Percentiles rank a stretch among this genome's conserved stretches.
Evolutionary conservation across 1,284 basidiomycete genomes (phyloP).

Genomic region (Trametes polyzona): DNA sequence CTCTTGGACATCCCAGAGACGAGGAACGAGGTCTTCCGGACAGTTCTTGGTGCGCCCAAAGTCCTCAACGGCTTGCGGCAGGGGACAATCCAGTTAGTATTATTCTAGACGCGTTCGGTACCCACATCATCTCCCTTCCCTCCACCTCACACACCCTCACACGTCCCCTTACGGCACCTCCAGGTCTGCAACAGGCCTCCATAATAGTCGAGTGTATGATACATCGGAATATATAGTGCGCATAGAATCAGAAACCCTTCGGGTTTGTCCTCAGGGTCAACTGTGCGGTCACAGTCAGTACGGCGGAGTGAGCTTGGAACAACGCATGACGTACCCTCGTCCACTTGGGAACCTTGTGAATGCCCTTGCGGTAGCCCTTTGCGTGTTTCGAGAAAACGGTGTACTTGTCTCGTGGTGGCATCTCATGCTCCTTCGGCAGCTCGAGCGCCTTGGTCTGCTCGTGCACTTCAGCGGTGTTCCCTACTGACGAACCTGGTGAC

Average conservation of each 20-base stretch:
- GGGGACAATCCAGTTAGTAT: constrained; percentile 75
- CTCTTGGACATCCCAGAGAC: constrained; percentile 83
- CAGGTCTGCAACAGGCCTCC: constrained; percentile 25
- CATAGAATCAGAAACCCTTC: constrained; percentile 74
- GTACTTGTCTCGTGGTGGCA: constrained; percentile 93
- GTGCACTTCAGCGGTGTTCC: no score
- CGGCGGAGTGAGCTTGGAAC: constrained; percentile 4
- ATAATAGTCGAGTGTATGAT: constrained; percentile 29
- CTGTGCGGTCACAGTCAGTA: constrained; percentile 44
- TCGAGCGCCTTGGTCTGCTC: constrained; percentile 66
- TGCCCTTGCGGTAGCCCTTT: constrained; percentile 86
- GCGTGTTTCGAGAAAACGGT: constrained; percentile 82
- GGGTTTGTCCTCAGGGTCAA: constrained; percentile 86
- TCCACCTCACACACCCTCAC: no score
- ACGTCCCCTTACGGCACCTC: constrained; percentile 19
- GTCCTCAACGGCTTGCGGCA: constrained; percentile 65
- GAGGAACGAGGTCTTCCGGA: constrained; percentile 78
- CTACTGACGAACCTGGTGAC: no score
- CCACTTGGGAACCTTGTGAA: constrained; percentile 97
- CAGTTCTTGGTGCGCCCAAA: constrained; percentile 63
- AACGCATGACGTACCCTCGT: constrained; percentile 70
- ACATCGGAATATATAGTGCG: constrained; percentile 27
- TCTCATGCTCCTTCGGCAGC: constrained; percentile 88
- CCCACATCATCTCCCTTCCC: constrained; percentile 9
- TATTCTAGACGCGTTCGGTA: constrained; percentile 54